Percentiles rank a stretch among this genome's conserved stretches.
phyloP scores from a whole-genome alignment of 768 basidiomycete genomes.

The Phlebiopsis flavidoalba region DNA sequence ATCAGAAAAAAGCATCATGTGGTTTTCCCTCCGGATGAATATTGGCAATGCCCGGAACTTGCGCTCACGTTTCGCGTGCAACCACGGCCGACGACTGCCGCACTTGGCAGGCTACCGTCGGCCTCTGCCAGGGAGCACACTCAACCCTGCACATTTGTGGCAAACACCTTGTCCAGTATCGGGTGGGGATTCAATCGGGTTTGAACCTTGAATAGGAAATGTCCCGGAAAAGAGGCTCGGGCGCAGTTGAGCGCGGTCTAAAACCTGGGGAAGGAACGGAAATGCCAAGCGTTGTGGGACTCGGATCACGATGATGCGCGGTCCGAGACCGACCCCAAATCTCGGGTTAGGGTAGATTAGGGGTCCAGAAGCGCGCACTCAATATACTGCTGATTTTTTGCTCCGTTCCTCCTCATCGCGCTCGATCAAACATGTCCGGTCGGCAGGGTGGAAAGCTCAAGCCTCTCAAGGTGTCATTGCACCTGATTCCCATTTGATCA shows the following conservation, averaged over 20 bases:
- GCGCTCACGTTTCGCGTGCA: not conserved
- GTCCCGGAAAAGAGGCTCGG: not conserved
- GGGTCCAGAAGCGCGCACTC: not conserved
- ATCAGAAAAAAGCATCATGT: not conserved
- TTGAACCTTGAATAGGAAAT: not conserved
- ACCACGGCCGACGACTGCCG: not conserved
- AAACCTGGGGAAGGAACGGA: not conserved
- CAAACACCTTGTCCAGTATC: not conserved
- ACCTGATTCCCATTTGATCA: not conserved
- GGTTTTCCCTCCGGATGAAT: not conserved
- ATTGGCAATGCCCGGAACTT: not conserved
- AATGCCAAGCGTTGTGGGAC: not conserved
- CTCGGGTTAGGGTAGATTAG: not conserved
- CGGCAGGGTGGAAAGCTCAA: slow-evolving; percentile 85
- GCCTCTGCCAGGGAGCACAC: not conserved
- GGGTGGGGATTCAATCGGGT: not conserved
- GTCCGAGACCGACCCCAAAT: not conserved
- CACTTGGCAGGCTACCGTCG: too few relatives aligned
- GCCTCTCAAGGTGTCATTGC: slow-evolving; percentile 67
- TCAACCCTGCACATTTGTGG: not conserved
- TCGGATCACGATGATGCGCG: not conserved
- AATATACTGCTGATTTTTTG: not conserved
- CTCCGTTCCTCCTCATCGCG: slow-evolving; percentile 1
- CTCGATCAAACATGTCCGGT: slow-evolving; percentile 40
- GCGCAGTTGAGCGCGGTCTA: not conserved